phyloP scores from a whole-genome alignment of 2,329 filamentous ascomycete species.

The Ascochyta clinopodiicola region DNA sequence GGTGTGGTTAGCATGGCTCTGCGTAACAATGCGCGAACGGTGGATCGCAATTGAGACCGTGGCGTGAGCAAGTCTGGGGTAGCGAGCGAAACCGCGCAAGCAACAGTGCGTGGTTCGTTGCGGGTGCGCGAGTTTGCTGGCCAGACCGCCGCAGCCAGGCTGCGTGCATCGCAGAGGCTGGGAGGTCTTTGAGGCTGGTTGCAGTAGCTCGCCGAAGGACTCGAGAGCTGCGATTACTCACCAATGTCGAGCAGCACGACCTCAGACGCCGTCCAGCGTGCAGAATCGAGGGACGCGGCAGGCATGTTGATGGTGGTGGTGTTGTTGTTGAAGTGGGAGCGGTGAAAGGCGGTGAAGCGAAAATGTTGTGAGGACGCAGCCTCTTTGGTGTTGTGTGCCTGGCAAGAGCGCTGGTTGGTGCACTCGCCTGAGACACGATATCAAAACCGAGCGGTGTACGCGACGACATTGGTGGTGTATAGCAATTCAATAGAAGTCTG shows the following conservation, averaged over 20 bases:
- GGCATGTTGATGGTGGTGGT: constrained; percentile 35
- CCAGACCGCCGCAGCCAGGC: constrained; percentile 23
- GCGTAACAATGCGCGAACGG: constrained; percentile 24
- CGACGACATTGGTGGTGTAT: constrained; percentile 28
- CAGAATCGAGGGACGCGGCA: constrained; percentile 33
- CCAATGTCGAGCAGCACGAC: constrained; percentile 66
- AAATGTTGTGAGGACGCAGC: constrained; percentile 30
- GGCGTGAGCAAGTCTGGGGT: constrained; percentile 43
- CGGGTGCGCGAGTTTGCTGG: constrained; percentile 26
- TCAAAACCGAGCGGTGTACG: constrained; percentile 38
- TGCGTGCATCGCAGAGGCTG: constrained; percentile 25
- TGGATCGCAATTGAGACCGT: constrained; percentile 26
- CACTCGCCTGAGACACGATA: constrained; percentile 26
- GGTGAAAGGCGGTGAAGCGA: constrained; percentile 45
- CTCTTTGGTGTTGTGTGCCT: constrained; percentile 29
- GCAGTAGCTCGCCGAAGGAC: constrained; percentile 25
- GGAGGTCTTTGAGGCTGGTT: constrained; percentile 22
- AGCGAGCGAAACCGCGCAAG: constrained; percentile 15
- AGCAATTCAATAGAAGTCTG: constrained; percentile 15
- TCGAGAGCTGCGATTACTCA: constrained; percentile 49
- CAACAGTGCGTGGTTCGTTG: constrained; percentile 19
- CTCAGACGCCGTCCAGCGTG: constrained; percentile 48
- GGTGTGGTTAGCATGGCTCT: constrained; percentile 34
- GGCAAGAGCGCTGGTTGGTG: constrained; percentile 38
- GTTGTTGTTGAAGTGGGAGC: constrained; percentile 24